Conservation (phyloP, 2,329 filamentous ascomycete genomes). For the Harringtonia aguacate region DNA sequence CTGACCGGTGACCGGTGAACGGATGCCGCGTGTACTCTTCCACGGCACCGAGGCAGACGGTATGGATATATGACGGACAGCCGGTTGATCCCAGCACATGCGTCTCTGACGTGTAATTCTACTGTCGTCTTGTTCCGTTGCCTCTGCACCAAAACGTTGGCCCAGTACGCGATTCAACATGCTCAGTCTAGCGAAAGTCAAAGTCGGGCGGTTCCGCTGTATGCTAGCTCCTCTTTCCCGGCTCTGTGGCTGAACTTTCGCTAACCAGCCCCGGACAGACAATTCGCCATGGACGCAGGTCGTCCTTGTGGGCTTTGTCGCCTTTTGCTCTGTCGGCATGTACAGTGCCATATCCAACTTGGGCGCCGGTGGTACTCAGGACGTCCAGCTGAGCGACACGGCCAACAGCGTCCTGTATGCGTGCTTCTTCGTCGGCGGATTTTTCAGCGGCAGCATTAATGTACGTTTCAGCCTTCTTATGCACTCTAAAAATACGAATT, state of each 20-base stretch:
- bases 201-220: neutral
- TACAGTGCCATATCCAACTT: slow-evolving; percentile 15
- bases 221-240: neutral
- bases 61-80: too few species aligned
- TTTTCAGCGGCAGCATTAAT: slow-evolving; percentile 48
- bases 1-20: too few species aligned
- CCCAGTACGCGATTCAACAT: too few species aligned
- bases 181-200: neutral
- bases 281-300: slow-evolving; percentile 48
- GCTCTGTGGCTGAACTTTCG: neutral
- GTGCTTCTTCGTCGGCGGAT: slow-evolving; percentile 46
- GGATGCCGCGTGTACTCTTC: too few species aligned
- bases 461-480: neutral
- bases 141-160: too few species aligned
- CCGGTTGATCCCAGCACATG: too few species aligned
- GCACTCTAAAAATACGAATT: slow-evolving; percentile 26
- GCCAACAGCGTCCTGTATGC: slow-evolving; percentile 36
- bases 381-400: slow-evolving; percentile 12
- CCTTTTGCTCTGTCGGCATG: slow-evolving; percentile 42
- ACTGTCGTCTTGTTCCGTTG: too few species aligned
- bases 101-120: too few species aligned
- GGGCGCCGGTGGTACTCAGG: slow-evolving; percentile 14
- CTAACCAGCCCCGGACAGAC: neutral
- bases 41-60: too few species aligned
- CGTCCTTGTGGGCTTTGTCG: slow-evolving; percentile 58